phyloP scores from a whole-genome alignment of 2,329 filamentous ascomycete genomes.

The Pseudogymnoascus sp. region DNA sequence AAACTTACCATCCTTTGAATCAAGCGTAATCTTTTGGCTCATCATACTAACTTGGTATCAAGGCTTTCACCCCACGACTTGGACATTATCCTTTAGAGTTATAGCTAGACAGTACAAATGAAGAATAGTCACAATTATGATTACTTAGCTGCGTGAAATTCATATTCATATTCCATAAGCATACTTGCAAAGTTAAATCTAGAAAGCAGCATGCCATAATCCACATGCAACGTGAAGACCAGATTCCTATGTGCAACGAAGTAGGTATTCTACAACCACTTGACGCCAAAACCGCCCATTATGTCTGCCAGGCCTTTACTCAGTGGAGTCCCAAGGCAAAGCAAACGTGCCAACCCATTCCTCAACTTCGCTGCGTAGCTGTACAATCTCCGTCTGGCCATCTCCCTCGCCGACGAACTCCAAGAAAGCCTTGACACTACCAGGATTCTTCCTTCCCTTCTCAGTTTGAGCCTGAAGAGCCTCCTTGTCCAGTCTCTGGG shows the following conservation, averaged over 20 bases:
- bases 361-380: slow-evolving; percentile 64
- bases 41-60: not conserved
- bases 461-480: slow-evolving; percentile 61
- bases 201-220: not conserved
- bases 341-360: slow-evolving; percentile 70
- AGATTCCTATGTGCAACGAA: slow-evolving; percentile 6
- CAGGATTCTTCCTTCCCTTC: slow-evolving; percentile 55
- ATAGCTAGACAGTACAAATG: not conserved
- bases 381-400: slow-evolving; percentile 60
- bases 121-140: not conserved
- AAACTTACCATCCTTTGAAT: not conserved
- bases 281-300: slow-evolving; percentile 3
- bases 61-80: not conserved
- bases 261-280: slow-evolving; percentile 10
- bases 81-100: not conserved
- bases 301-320: not conserved
- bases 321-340: slow-evolving; percentile 48
- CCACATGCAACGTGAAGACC: not conserved
- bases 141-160: not conserved
- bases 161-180: slow-evolving; percentile 7
- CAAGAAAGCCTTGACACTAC: slow-evolving; percentile 57
- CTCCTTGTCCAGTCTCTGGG: slow-evolving; percentile 64
- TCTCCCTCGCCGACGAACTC: slow-evolving; percentile 60
- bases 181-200: slow-evolving; percentile 2
- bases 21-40: not conserved